These are phyloP conservation scores for Cicer cuneatum DNA, from an alignment of 306 rosid genomes.

Conservation along the genomic window DNA sequence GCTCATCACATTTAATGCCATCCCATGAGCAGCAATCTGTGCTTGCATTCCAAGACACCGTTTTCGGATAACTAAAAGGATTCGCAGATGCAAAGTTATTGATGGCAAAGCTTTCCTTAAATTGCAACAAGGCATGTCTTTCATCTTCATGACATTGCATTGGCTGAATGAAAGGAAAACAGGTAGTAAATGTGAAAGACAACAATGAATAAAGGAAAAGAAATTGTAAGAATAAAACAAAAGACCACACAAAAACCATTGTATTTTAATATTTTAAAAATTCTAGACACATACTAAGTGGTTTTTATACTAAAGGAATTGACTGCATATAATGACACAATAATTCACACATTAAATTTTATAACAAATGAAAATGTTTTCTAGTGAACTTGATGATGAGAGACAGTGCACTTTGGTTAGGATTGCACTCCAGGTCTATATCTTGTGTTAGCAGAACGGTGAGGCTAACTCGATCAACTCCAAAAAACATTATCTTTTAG, in stretches of 20 bases:
- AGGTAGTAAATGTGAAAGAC: neutral
- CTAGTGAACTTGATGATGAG: neutral
- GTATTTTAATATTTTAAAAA: neutral
- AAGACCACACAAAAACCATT: slow-evolving; percentile 18
- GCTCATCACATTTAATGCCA: slow-evolving; percentile 42
- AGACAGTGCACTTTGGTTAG: neutral
- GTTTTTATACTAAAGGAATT: slow-evolving; percentile 13
- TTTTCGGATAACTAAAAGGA: slow-evolving; percentile 43
- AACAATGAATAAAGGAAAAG: slow-evolving; percentile 17
- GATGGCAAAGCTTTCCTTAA: slow-evolving; percentile 35
- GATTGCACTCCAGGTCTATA: neutral
- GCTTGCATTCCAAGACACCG: slow-evolving; percentile 36
- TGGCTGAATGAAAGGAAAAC: neutral
- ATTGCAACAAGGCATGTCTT: slow-evolving; percentile 40
- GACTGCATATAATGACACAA: neutral
- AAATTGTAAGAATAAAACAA: neutral
- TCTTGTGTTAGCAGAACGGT: neutral
- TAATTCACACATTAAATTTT: too few relatives aligned
- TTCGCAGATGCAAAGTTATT: neutral
- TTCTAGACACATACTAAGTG: neutral
- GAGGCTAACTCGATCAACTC: neutral
- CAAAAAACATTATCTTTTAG: neutral
- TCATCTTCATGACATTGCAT: slow-evolving; percentile 25
- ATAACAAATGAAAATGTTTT: neutral
- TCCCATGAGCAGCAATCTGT: slow-evolving; percentile 47